Conservation (phyloP, 495 filamentous ascomycete species). For the Pyronema domesticum region DNA sequence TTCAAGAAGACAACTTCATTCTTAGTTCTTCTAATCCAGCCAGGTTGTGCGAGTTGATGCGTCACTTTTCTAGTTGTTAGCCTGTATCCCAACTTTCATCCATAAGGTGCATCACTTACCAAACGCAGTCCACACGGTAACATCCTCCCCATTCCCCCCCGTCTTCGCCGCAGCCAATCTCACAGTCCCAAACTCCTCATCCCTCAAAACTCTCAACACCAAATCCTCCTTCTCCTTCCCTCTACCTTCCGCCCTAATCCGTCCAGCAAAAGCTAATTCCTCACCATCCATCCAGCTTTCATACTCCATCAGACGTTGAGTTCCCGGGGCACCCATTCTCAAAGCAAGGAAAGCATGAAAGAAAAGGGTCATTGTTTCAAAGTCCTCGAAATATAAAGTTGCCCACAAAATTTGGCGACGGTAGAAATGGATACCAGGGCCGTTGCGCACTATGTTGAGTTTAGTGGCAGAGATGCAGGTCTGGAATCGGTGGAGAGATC, state of each 20-base stretch:
- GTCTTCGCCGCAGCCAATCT: constrained; percentile 13
- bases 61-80: constrained; percentile 6
- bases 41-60: constrained; percentile 14
- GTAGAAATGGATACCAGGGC: constrained; percentile 38
- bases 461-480: constrained; percentile 20
- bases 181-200: constrained; percentile 36
- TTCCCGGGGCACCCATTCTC: constrained; percentile 37
- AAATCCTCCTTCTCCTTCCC: constrained; percentile 33
- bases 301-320: constrained; percentile 27
- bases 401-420: constrained; percentile 38
- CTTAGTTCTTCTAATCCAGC: constrained; percentile 16
- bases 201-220: constrained; percentile 39
- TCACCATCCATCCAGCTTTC: constrained; percentile 38
- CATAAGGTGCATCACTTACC: constrained; percentile 1
- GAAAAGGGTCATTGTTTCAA: constrained; percentile 42
- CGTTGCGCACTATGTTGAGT: constrained; percentile 31
- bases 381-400: constrained; percentile 37
- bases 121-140: constrained; percentile 24
- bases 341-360: constrained; percentile 44
- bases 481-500: constrained; percentile 30
- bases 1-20: constrained; percentile 14
- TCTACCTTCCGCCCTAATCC: constrained; percentile 33
- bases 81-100: too few species aligned
- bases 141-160: constrained; percentile 4
- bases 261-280: constrained; percentile 30